Evolutionary conservation across 2,329 filamentous ascomycete species (phyloP), one percentile per base, ranked within the genome.

Genomic region (Knufia fluminis): DNA sequence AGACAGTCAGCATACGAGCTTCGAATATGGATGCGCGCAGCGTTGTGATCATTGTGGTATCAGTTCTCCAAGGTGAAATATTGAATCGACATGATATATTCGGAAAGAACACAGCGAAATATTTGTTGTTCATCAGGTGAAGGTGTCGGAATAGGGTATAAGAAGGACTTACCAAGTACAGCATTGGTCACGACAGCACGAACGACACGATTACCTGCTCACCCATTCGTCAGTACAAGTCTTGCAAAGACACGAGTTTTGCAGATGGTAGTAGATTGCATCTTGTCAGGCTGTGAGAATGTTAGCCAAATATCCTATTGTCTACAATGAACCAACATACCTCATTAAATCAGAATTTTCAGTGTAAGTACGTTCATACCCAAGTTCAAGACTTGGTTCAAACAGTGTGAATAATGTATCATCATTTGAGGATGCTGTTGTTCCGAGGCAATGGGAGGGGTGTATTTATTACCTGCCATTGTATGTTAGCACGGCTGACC

Each of bases 261-360:
- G 59, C 48, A 59, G 57, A 60, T 63, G 62, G 16, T 36, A 14
- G n/a, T 8, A 65, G 58, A 61, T 63, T 64, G 59, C 60, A 54
- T 53, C 54, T 52, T 46, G 59, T 71, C 61, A 71, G 68, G 61
- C 57, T 62, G 48, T 46, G 41, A 55, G 57, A 41, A 45, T 40
- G 46, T 54, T 54, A 52, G 47, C 41, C n/a, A n/a, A n/a, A 51
- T 46, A 31, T 36, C 43, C 3, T 9, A n/a, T n/a, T n/a, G n/a
- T n/a, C n/a, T n/a, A n/a, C n/a, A n/a, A n/a, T 23, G 3, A 43
- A 23, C 41, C 3, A 38, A 66, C 68, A 60, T 61, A 74, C 77
- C 77, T 80, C 78, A 80, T 80, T 81, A 80, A 80, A 81, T 82
- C 78, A 82, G 78, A 81, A 78, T 81, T 79, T 78, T 77, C 70